A percentile compares a stretch with the other conserved stretches of the same genome.
These are phyloP conservation scores for Meyerozyma athensensis DNA, from an alignment of 1,139 yeast genomes.

Conservation along the genomic window DNA sequence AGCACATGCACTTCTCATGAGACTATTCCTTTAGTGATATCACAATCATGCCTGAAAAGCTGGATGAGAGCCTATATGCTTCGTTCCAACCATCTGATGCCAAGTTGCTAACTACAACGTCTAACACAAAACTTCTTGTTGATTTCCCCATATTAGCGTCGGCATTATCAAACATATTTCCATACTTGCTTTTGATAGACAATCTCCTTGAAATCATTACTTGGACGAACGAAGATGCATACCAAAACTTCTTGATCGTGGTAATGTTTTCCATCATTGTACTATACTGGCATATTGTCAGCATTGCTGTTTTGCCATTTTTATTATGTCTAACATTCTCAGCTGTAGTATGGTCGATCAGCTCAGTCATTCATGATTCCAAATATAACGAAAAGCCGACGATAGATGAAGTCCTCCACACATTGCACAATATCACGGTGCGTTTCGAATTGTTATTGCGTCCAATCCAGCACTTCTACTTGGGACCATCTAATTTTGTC, in stretches of 20 bases:
- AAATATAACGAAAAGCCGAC: conserved; percentile 48
- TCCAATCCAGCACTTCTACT: conserved; percentile 34
- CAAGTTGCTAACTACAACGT: conserved; percentile 22
- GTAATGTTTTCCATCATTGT: conserved; percentile 36
- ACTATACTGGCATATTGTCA: conserved; percentile 41
- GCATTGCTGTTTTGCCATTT: conserved; percentile 35
- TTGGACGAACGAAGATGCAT: conserved; percentile 54
- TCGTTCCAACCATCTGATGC: conserved; percentile 37
- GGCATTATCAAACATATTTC: conserved; percentile 45
- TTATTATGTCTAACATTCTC: conserved; percentile 31
- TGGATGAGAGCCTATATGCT: conserved; percentile 19
- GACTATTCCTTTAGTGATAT: background rate
- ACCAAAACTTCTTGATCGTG: conserved; percentile 42
- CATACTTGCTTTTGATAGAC: conserved; percentile 44
- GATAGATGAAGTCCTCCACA: conserved; percentile 50
- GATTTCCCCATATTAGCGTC: conserved; percentile 46
- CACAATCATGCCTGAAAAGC: conserved; percentile 12
- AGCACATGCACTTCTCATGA: conserved; percentile 2
- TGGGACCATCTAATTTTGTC: conserved; percentile 22
- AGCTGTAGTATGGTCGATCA: conserved; percentile 43
- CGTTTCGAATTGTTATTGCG: conserved; percentile 42
- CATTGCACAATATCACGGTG: conserved; percentile 45
- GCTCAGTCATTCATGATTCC: conserved; percentile 40
- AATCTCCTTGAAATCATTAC: conserved; percentile 42
- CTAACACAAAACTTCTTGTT: conserved; percentile 27